Conservation (phyloP, 495 filamentous ascomycete genomes). For the Daldinia childiae region DNA sequence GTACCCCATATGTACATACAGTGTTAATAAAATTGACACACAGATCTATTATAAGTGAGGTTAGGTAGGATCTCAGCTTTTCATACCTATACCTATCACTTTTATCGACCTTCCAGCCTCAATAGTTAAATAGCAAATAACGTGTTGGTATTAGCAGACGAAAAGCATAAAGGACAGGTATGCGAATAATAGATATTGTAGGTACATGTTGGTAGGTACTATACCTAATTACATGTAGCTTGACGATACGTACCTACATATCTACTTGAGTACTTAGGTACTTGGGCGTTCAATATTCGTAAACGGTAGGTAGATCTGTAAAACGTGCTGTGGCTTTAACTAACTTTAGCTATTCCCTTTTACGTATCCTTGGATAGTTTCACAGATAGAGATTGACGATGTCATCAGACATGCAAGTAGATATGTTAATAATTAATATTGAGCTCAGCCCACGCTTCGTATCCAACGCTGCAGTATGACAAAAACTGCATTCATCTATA, state of each 20-base stretch:
- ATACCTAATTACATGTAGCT: not conserved
- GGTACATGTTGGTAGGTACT: not conserved
- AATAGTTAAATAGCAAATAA: not conserved
- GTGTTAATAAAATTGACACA: not conserved
- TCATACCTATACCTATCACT: not conserved
- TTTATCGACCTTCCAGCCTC: not conserved
- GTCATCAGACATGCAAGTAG: not conserved
- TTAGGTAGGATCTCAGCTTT: not conserved
- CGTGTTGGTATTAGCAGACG: not conserved
- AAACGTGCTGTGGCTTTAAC: not conserved
- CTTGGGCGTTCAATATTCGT: not conserved
- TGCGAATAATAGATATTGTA: not conserved
- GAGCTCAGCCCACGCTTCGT: slow-evolving; percentile 24
- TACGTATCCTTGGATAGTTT: not conserved
- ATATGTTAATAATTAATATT: slow-evolving; percentile 5
- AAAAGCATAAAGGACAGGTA: not conserved
- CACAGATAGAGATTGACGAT: not conserved
- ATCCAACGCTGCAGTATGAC: slow-evolving; percentile 37
- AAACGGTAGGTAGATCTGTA: not conserved
- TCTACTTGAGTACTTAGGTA: not conserved
- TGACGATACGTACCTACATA: not conserved
- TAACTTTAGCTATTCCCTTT: not conserved
- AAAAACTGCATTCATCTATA: slow-evolving; percentile 29
- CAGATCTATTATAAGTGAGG: not conserved
- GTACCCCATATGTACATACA: slow-evolving; percentile 23